Conservation (phyloP, 2,329 filamentous ascomycete species). For the Orbilia javanica region DNA sequence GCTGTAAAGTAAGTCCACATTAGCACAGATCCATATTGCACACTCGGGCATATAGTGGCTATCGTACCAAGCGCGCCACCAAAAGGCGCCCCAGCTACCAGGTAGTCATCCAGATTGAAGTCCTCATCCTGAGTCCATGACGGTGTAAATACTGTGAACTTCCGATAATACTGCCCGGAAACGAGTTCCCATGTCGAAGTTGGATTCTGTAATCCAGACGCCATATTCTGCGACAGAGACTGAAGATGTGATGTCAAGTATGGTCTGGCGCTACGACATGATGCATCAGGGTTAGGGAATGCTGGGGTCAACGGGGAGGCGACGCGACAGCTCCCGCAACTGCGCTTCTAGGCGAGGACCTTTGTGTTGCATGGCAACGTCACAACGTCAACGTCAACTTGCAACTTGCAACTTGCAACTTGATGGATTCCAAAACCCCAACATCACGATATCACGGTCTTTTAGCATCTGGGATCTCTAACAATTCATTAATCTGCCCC, state of each 20-base stretch:
- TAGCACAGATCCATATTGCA: constrained; percentile 10
- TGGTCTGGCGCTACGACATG: constrained; percentile 52
- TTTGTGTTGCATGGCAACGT: constrained; percentile 52
- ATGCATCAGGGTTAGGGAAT: constrained; percentile 32
- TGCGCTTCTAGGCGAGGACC: constrained; percentile 23
- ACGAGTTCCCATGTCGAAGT: constrained; percentile 95
- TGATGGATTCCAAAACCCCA: background rate
- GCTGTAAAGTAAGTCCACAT: constrained; percentile 69
- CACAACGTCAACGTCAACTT: constrained; percentile 13
- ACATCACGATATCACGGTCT: background rate
- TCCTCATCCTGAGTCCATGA: constrained; percentile 83
- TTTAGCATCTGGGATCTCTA: background rate
- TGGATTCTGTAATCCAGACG: constrained; percentile 64
- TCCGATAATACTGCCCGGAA: constrained; percentile 94
- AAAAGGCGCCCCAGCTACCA: constrained; percentile 90
- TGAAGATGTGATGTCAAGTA: constrained; percentile 31
- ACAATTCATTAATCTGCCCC: background rate
- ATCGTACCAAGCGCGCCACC: constrained; percentile 88
- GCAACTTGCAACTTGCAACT: too few species aligned
- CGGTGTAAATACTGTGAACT: constrained; percentile 90
- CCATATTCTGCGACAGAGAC: constrained; percentile 58
- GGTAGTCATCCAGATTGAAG: constrained; percentile 93
- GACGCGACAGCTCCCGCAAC: constrained; percentile 47
- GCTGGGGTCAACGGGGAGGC: constrained; percentile 32
- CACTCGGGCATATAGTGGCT: background rate